A percentile compares a stretch with the other conserved stretches of the same genome.
These are phyloP conservation scores for Candida frijolesensis DNA, from an alignment of 1,139 yeast species.

Conservation along the genomic window DNA sequence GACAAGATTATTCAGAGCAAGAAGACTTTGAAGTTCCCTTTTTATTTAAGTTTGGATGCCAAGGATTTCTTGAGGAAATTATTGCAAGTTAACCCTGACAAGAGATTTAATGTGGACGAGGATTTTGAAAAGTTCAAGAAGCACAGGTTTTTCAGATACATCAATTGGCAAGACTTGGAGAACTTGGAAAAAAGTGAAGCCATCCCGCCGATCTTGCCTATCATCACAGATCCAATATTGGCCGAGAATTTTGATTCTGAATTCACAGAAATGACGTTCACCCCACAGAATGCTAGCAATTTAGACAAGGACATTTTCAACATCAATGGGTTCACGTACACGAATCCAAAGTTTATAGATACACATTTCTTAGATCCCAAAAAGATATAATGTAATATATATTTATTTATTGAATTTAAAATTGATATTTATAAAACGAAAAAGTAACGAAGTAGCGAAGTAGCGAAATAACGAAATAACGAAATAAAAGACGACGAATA, in stretches of 20 bases:
- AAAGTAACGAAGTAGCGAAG: background rate
- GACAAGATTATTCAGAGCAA: constrained; percentile 71
- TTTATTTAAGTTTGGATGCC: constrained; percentile 80
- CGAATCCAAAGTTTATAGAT: constrained; percentile 40
- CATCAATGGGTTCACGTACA: constrained; percentile 47
- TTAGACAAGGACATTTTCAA: constrained; percentile 34
- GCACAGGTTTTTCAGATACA: constrained; percentile 77
- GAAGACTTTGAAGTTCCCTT: constrained; percentile 76
- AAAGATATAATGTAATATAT: background rate
- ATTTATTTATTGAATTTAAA: background rate
- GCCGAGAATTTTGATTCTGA: constrained; percentile 93
- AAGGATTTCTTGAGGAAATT: constrained; percentile 77
- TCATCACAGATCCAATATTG: constrained; percentile 78
- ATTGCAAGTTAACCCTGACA: constrained; percentile 71
- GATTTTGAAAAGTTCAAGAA: constrained; percentile 53
- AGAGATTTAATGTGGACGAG: constrained; percentile 68
- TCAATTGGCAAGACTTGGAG: constrained; percentile 75
- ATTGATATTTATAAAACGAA: background rate
- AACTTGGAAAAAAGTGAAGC: constrained; percentile 31
- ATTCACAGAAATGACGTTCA: constrained; percentile 74
- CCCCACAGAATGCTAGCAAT: constrained; percentile 33
- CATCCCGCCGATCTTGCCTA: constrained; percentile 82
- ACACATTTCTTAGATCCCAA: constrained; percentile 7
- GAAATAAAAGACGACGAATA: background rate
- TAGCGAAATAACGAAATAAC: background rate